Conservation (phyloP, 495 filamentous ascomycete species). For the Neurospora sp. region DNA sequence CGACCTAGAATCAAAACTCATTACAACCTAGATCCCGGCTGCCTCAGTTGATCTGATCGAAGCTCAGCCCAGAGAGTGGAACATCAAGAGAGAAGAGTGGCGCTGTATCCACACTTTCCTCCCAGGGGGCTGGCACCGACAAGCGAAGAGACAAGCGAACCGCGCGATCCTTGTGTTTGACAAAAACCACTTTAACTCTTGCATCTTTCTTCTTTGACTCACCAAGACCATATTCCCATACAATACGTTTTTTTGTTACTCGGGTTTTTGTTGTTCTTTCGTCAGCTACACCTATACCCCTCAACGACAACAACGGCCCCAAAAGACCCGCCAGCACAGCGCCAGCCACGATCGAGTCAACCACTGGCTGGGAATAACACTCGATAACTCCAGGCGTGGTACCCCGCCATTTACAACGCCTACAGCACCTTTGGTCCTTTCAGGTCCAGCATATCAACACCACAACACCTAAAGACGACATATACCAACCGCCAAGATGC, state of each 20-base stretch:
- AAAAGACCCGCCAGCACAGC: not conserved
- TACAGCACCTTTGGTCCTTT: not conserved
- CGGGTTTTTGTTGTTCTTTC: not conserved
- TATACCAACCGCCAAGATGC: slow-evolving; percentile 27
- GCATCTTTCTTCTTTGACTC: not conserved
- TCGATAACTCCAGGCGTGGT: not conserved
- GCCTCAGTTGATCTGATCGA: not conserved
- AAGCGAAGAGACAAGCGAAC: not conserved
- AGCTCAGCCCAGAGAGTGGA: not conserved
- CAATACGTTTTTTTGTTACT: not conserved
- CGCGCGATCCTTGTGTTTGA: not conserved
- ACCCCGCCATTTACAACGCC: not conserved
- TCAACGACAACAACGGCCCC: not conserved
- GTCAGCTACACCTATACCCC: not conserved
- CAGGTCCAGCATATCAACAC: not conserved
- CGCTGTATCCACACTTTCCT: not conserved
- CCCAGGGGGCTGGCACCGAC: not conserved
- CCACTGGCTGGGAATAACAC: not conserved
- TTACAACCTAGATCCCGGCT: not conserved
- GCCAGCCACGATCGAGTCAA: not conserved
- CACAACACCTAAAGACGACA: not conserved
- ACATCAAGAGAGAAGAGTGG: not conserved
- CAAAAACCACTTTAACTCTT: not conserved
- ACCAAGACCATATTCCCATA: not conserved
- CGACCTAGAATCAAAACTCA: not conserved